Percentiles rank a stretch among this genome's conserved stretches.
Evolutionary conservation across 2,329 filamentous ascomycete genomes (phyloP).

Genomic region (Cladosporium cucumerinum): DNA sequence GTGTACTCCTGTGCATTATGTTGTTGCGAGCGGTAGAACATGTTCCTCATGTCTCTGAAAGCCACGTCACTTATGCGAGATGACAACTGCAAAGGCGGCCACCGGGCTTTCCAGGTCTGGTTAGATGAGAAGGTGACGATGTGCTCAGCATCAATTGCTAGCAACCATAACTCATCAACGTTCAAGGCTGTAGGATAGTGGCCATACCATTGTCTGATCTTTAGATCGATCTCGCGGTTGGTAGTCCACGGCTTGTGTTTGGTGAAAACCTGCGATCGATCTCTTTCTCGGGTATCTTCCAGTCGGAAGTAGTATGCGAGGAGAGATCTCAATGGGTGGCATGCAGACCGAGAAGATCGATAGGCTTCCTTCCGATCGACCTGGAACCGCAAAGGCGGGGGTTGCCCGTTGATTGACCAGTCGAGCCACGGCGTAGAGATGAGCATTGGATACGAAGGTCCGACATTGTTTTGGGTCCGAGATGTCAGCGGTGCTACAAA

Average conservation of each 20-base stretch:
- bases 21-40: constrained; percentile 32
- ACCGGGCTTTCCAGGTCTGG: constrained; percentile 44
- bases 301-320: constrained; percentile 44
- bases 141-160: constrained; percentile 40
- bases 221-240: constrained; percentile 41
- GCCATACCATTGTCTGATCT: constrained; percentile 43
- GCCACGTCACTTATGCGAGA: constrained; percentile 41
- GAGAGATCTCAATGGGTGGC: constrained; percentile 41
- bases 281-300: constrained; percentile 43
- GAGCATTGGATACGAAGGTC: constrained; percentile 34
- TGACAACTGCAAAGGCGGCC: constrained; percentile 41
- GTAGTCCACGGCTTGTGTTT: constrained; percentile 43
- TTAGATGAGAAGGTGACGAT: constrained; percentile 44
- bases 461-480: neutral
- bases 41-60: constrained; percentile 42
- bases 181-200: constrained; percentile 42
- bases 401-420: constrained; percentile 39
- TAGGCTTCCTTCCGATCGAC: constrained; percentile 42
- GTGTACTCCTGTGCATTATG: constrained; percentile 37
- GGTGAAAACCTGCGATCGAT: constrained; percentile 40
- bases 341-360: constrained; percentile 37
- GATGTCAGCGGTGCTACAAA: constrained; percentile 37
- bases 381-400: constrained; percentile 42
- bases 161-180: constrained; percentile 44
- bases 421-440: constrained; percentile 43